Evolutionary conservation across 345 rosid species (phyloP).

Genomic region (Luvunga scandens): DNA sequence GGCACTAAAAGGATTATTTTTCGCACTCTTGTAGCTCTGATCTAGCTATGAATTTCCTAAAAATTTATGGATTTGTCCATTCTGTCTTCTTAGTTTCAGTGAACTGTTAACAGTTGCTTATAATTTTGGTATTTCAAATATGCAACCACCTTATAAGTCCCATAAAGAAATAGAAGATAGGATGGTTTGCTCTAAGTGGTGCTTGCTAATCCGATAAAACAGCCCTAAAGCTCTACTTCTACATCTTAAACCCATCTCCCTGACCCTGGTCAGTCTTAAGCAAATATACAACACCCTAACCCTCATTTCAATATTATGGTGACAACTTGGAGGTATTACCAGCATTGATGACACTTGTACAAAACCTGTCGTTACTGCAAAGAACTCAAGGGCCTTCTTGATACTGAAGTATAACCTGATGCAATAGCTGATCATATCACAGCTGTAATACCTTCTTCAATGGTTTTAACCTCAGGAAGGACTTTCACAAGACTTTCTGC

Average conservation of each 20-base stretch:
- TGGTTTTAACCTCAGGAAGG: slow-evolving; percentile 58
- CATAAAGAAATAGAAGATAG: background rate
- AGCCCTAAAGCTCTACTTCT: background rate
- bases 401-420: background rate
- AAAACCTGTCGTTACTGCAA: background rate
- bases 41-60: background rate
- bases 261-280: background rate
- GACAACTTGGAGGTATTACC: background rate
- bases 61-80: background rate
- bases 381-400: background rate
- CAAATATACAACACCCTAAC: background rate
- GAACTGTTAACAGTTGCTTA: background rate
- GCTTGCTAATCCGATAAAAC: background rate
- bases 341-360: background rate
- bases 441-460: slow-evolving; percentile 53
- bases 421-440: background rate
- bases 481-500: slow-evolving; percentile 53
- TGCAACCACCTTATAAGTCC: background rate
- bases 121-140: background rate
- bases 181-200: background rate
- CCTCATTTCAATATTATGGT: background rate
- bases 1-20: background rate
- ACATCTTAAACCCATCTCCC: background rate
- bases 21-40: background rate
- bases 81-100: background rate